phyloP scores from a whole-genome alignment of 129 eudicot genomes.

The Glebionis coronaria region DNA sequence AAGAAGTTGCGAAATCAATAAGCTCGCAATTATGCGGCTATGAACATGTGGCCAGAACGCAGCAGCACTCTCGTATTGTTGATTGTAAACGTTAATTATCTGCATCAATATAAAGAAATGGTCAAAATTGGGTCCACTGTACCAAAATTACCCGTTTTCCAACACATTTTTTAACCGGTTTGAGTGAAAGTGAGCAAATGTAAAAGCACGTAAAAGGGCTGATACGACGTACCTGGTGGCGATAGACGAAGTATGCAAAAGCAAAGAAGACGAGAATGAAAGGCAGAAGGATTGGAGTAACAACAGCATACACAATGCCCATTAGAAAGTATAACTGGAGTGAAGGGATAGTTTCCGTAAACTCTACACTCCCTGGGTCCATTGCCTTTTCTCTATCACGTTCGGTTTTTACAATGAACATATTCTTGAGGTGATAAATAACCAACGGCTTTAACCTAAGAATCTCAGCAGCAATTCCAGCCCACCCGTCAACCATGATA shows the following conservation, averaged over 20 bases:
- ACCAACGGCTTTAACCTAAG: constrained; percentile 79
- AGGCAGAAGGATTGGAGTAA: constrained; percentile 92
- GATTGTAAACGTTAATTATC: constrained; percentile 93
- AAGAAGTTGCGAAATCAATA: constrained; percentile 85
- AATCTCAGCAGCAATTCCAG: constrained; percentile 94
- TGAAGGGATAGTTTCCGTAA: constrained; percentile 83
- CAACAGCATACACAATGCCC: constrained; percentile 79
- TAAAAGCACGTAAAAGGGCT: not conserved
- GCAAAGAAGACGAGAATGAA: constrained; percentile 79
- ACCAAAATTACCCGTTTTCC: too few relatives aligned
- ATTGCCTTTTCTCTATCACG: constrained; percentile 83
- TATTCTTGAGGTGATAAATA: constrained; percentile 83
- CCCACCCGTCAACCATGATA: constrained; percentile 99
- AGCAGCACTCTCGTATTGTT: constrained; percentile 82
- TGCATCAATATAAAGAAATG: constrained; percentile 21
- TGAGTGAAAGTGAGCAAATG: too few relatives aligned
- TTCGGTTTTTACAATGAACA: constrained; percentile 91
- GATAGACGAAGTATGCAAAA: constrained; percentile 88
- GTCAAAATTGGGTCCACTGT: too few relatives aligned
- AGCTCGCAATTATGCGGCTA: constrained; percentile 84
- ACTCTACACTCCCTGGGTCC: constrained; percentile 80
- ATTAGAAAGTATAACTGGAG: constrained; percentile 88
- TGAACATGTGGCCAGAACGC: constrained; percentile 99
- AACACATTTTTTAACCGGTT: not conserved
- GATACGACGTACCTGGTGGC: constrained; percentile 71